Percentiles rank a stretch among this genome's conserved stretches.
Evolutionary conservation across 257 asterid genomes (phyloP).

Genomic region (Euphrasia confusa): DNA sequence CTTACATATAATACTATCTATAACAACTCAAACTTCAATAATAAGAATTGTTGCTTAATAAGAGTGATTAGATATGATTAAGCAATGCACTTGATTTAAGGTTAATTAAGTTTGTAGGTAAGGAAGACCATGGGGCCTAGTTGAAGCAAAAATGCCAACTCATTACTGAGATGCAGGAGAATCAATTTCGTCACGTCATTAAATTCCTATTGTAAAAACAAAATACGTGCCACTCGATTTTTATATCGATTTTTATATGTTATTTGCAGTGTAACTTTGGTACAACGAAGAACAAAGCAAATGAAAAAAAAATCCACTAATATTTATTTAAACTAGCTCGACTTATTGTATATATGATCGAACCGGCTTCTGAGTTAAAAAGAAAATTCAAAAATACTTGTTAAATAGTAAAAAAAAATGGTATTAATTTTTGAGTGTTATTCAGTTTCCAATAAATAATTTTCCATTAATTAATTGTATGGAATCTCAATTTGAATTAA

Average conservation of each 20-base stretch:
- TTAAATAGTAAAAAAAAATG: not conserved
- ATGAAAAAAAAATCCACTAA: too few species aligned
- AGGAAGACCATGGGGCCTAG: not conserved
- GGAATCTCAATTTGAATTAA: conserved; percentile 1
- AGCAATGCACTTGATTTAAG: conserved; percentile 18
- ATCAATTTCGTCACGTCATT: too few species aligned
- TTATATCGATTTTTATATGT: too few species aligned
- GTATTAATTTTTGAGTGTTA: not conserved
- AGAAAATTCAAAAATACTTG: not conserved
- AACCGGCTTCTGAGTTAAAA: not conserved
- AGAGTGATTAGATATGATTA: conserved; percentile 3
- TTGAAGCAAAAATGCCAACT: conserved; percentile 26
- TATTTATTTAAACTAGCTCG: too few species aligned
- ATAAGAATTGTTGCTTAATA: conserved; percentile 20
- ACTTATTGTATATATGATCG: not conserved
- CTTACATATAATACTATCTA: too few species aligned
- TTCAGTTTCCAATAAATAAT: not conserved
- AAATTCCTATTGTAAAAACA: too few species aligned
- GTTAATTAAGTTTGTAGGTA: not conserved
- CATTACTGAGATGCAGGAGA: conserved; percentile 1
- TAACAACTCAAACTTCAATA: not conserved
- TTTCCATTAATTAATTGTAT: not conserved
- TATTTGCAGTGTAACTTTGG: too few species aligned
- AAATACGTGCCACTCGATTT: too few species aligned
- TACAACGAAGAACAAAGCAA: too few species aligned